phyloP scores from a whole-genome alignment of 2,329 filamentous ascomycete species.

The Pseudogymnoascus sp. region DNA sequence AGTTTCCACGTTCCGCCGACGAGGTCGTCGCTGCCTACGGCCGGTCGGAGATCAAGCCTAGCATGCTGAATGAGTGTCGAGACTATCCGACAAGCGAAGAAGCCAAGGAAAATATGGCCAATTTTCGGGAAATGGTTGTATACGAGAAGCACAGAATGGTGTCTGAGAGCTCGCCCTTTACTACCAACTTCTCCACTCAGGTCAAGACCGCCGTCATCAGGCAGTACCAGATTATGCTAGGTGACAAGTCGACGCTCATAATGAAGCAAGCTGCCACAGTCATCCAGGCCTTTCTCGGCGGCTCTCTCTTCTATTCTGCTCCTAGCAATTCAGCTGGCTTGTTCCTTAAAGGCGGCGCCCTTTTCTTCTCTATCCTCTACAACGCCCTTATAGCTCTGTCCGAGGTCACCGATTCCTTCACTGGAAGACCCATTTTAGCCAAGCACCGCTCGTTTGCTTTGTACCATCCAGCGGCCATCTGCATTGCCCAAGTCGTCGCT shows the following conservation, averaged over 20 bases:
- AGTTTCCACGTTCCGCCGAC: constrained; percentile 38
- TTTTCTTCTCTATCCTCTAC: constrained; percentile 59
- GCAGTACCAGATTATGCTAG: constrained; percentile 59
- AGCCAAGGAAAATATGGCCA: constrained; percentile 29
- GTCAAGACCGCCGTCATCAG: constrained; percentile 49
- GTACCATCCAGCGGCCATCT: constrained; percentile 51
- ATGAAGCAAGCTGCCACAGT: constrained; percentile 55
- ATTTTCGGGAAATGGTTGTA: constrained; percentile 24
- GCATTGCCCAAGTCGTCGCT: constrained; percentile 49
- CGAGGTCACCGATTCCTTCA: constrained; percentile 58
- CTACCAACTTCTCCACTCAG: constrained; percentile 46
- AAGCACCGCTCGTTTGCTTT: constrained; percentile 53
- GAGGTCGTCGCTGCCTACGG: constrained; percentile 44
- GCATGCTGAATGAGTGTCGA: constrained; percentile 49
- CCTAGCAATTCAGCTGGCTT: constrained; percentile 50
- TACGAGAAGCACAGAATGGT: constrained; percentile 25
- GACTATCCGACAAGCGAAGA: constrained; percentile 45
- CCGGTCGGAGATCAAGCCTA: constrained; percentile 40
- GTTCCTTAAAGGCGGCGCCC: constrained; percentile 55
- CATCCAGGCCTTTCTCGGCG: constrained; percentile 53
- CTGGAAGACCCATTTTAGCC: constrained; percentile 50
- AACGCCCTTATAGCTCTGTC: constrained; percentile 57
- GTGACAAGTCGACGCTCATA: constrained; percentile 55
- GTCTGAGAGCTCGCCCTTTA: constrained; percentile 15
- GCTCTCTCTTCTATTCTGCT: constrained; percentile 62